Evolutionary conservation across 139 green algal species (phyloP).

Genomic region (Marvania coccoides): DNA sequence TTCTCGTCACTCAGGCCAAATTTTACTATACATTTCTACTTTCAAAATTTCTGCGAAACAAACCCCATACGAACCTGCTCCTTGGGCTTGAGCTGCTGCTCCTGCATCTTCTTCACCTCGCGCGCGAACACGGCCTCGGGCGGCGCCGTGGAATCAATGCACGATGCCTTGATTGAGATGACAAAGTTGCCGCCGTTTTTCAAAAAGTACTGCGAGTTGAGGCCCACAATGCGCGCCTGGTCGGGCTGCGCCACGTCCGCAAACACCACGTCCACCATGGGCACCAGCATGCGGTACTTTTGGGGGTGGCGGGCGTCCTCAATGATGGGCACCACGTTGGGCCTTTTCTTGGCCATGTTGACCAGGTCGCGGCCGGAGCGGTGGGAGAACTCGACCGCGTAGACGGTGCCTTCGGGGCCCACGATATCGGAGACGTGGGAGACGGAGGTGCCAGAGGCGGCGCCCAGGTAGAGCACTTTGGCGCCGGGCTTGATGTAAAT

Average conservation of each 20-base stretch:
- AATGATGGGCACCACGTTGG: constrained; percentile 99
- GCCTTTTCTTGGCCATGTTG: constrained; percentile 99
- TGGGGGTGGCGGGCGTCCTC: constrained; percentile 95
- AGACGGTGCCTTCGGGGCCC: constrained; percentile 90
- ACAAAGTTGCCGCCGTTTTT: constrained; percentile 97
- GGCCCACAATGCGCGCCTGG: constrained; percentile 93
- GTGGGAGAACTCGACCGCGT: constrained; percentile 99
- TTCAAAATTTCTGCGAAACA: neutral
- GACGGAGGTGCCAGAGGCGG: constrained; percentile 85
- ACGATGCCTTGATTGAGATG: constrained; percentile 99
- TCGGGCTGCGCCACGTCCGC: constrained; percentile 97
- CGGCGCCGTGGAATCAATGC: constrained; percentile 96
- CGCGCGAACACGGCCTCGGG: constrained; percentile 97
- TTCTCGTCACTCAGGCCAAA: constrained; percentile 24
- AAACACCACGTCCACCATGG: constrained; percentile 99
- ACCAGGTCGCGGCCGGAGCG: constrained; percentile 91
- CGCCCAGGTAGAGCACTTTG: constrained; percentile 96
- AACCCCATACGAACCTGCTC: constrained; percentile 65
- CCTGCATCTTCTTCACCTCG: constrained; percentile 98
- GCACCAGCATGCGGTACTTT: constrained; percentile 99
- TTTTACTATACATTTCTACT: neutral
- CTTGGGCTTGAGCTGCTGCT: constrained; percentile 94
- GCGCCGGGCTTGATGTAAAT: constrained; percentile 94
- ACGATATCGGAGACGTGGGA: constrained; percentile 89
- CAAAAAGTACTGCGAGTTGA: constrained; percentile 98